A percentile compares a stretch with the other conserved stretches of the same genome.
phyloP scores from a whole-genome alignment of 805 yeast genomes.

The Saccharomycopsis lassenensis region DNA sequence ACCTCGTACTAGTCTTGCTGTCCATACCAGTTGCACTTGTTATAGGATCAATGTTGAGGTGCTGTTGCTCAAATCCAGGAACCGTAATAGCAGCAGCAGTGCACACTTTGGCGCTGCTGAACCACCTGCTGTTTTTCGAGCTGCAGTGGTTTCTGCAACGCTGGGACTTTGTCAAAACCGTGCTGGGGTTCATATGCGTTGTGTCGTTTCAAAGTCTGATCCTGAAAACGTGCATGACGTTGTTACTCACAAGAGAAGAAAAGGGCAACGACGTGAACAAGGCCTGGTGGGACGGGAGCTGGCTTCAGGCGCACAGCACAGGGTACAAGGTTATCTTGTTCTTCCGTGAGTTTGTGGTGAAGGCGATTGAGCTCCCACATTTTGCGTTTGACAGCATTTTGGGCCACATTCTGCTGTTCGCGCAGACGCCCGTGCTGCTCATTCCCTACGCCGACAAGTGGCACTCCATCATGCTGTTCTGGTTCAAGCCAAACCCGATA shows the following conservation, averaged over 20 bases:
- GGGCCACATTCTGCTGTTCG: slow-evolving; percentile 81
- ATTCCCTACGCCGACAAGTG: slow-evolving; percentile 89
- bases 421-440: slow-evolving; percentile 77
- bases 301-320: slow-evolving; percentile 94
- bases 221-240: slow-evolving; percentile 72
- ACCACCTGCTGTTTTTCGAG: slow-evolving; percentile 80
- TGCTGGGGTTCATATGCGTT: slow-evolving; percentile 77
- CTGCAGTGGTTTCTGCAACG: slow-evolving; percentile 97
- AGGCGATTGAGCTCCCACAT: slow-evolving; percentile 86
- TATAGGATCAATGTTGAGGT: slow-evolving; percentile 37
- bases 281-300: slow-evolving; percentile 99
- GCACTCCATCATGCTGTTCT: slow-evolving; percentile 97
- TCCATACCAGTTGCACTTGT: slow-evolving; percentile 35
- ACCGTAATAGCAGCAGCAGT: slow-evolving; percentile 92
- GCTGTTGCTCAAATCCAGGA: slow-evolving; percentile 82
- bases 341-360: slow-evolving; percentile 87
- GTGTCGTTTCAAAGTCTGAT: slow-evolving; percentile 79
- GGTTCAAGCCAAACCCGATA: slow-evolving; percentile 96
- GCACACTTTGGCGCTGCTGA: slow-evolving; percentile 86
- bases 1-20: slow-evolving; percentile 23
- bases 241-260: slow-evolving; percentile 86
- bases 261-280: slow-evolving; percentile 91
- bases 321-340: slow-evolving; percentile 94
- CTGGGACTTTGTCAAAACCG: slow-evolving; percentile 76
- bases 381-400: slow-evolving; percentile 94